Percentiles rank a stretch among this genome's conserved stretches.
Conservation (phyloP, 345 rosid genomes). For the Pugionium cornutum region DNA sequence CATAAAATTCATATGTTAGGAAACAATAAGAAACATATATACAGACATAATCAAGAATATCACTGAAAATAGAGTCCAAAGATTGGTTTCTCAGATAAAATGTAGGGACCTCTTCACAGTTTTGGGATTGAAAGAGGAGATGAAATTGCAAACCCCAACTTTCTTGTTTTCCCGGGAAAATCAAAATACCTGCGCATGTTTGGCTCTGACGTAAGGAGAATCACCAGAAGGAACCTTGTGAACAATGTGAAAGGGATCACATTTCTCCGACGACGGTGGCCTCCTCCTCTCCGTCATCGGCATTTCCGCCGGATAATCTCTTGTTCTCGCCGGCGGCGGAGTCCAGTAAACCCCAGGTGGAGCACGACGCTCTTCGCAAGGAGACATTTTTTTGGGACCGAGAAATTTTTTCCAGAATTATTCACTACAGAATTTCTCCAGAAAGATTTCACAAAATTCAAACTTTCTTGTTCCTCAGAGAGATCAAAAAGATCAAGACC, state of each 20-base stretch:
- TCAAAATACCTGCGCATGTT: slow-evolving; percentile 65
- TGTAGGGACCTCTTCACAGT: neutral
- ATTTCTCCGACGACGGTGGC: slow-evolving; percentile 41
- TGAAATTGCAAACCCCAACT: slow-evolving; percentile 4
- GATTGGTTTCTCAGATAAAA: neutral
- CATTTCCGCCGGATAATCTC: slow-evolving; percentile 29
- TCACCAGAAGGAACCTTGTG: slow-evolving; percentile 80
- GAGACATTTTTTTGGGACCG: slow-evolving; percentile 42
- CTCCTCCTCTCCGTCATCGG: slow-evolving; percentile 60
- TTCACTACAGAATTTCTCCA: neutral
- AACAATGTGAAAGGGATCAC: slow-evolving; percentile 56
- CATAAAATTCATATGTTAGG: slow-evolving; percentile 2
- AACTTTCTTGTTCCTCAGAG: slow-evolving; percentile 10
- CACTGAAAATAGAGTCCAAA: neutral
- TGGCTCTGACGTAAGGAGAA: slow-evolving; percentile 85
- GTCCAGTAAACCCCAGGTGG: slow-evolving; percentile 50
- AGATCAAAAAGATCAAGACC: slow-evolving; percentile 20
- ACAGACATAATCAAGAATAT: slow-evolving; percentile 18
- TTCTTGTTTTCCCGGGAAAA: slow-evolving; percentile 14
- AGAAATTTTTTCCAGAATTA: too few relatives aligned
- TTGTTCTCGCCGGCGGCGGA: slow-evolving; percentile 50
- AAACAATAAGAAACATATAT: neutral
- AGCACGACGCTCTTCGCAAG: slow-evolving; percentile 36
- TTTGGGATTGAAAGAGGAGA: neutral
- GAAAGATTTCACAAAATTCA: neutral